phyloP scores from a whole-genome alignment of 192 early-diverging fungal species.

The Gamsiella multidivaricata region DNA sequence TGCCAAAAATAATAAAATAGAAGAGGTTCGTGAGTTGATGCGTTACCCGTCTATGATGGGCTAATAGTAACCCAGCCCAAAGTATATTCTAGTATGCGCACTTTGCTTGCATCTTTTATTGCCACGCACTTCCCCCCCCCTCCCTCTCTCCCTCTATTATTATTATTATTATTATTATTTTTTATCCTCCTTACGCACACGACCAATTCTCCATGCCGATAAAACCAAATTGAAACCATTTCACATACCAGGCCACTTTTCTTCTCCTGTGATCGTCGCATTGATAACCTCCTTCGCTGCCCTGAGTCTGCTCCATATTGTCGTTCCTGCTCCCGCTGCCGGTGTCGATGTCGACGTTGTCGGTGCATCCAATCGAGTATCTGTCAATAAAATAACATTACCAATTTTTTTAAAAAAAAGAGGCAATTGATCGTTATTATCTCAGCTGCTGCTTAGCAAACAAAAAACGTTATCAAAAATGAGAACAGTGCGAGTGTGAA shows the following conservation, averaged over 20 bases:
- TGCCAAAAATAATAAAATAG: too few species aligned
- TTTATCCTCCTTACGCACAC: not conserved
- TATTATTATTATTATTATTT: not conserved
- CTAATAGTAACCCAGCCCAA: too few species aligned
- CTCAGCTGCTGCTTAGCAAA: too few species aligned
- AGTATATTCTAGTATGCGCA: too few species aligned
- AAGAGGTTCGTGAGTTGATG: too few species aligned
- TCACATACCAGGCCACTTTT: constrained; percentile 45
- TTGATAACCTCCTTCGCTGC: constrained; percentile 50
- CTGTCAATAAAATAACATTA: not conserved
- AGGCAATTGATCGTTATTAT: not conserved
- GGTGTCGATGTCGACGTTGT: constrained; percentile 12
- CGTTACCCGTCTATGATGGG: too few species aligned
- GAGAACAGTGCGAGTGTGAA: not conserved
- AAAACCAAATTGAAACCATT: not conserved
- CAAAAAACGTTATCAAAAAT: too few species aligned
- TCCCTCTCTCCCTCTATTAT: not conserved
- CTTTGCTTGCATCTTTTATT: too few species aligned
- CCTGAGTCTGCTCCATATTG: constrained; percentile 31
- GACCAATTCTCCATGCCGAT: not conserved
- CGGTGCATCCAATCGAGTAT: constrained; percentile 1
- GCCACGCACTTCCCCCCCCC: not conserved
- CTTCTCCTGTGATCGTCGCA: constrained; percentile 53
- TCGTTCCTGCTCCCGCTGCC: constrained; percentile 25
- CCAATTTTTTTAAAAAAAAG: not conserved